A percentile compares a stretch with the other conserved stretches of the same genome.
Conservation (phyloP, 208 protist genomes). For the Leishmania braziliensis region DNA sequence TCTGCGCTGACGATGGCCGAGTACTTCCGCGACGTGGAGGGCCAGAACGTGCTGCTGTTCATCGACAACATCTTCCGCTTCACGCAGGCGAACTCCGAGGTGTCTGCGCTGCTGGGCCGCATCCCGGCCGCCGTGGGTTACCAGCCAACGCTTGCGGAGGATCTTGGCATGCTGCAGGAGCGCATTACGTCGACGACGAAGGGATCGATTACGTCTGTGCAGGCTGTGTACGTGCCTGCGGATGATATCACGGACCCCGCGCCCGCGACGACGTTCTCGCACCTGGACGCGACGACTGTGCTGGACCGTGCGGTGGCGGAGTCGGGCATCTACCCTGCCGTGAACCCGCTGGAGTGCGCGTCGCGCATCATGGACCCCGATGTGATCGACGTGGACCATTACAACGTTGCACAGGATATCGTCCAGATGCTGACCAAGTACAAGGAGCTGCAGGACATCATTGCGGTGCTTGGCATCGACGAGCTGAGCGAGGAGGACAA, state of each 20-base stretch:
- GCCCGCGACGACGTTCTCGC: conserved; percentile 98
- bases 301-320: conserved; percentile 97
- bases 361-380: conserved; percentile 97
- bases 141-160: conserved; percentile 98
- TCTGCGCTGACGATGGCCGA: conserved; percentile 98
- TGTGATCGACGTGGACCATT: conserved; percentile 97
- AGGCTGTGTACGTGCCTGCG: conserved; percentile 98
- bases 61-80: conserved; percentile 99
- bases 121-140: conserved; percentile 99
- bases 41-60: conserved; percentile 99
- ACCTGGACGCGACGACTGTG: conserved; percentile 98
- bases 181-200: conserved; percentile 98
- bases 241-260: conserved; percentile 99
- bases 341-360: conserved; percentile 98
- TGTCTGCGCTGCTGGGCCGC: conserved; percentile 97
- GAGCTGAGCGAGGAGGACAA: conserved; percentile 99
- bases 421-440: conserved; percentile 98
- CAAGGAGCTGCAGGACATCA: conserved; percentile 99
- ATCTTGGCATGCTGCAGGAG: conserved; percentile 98
- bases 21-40: conserved; percentile 98
- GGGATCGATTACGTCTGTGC: conserved; percentile 96
- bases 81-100: conserved; percentile 98
- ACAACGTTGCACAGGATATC: conserved; percentile 95
- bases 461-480: conserved; percentile 99
- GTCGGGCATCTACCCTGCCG: conserved; percentile 98